Conservation (phyloP, 495 filamentous ascomycete species). For the Aspergillus mulundensis region DNA sequence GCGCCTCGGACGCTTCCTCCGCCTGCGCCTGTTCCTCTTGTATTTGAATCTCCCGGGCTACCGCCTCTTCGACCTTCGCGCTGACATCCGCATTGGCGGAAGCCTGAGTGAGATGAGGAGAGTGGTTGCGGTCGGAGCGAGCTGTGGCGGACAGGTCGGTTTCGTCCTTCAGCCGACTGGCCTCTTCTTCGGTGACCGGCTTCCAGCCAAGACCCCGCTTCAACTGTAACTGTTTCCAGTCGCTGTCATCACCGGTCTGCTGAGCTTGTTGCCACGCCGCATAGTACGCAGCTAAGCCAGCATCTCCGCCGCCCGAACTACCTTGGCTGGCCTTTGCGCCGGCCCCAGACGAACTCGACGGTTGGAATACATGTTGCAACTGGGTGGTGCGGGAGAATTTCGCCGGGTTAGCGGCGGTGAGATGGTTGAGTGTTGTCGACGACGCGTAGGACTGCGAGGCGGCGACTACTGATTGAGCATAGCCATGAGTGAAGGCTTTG, state of each 20-base stretch:
- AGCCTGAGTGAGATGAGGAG: slow-evolving; percentile 55
- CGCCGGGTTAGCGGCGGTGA: slow-evolving; percentile 44
- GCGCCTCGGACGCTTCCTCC: slow-evolving; percentile 35
- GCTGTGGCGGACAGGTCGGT: slow-evolving; percentile 17
- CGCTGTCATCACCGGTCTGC: slow-evolving; percentile 64
- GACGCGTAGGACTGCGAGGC: slow-evolving; percentile 88
- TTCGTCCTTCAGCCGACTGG: slow-evolving; percentile 41
- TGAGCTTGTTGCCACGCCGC: slow-evolving; percentile 80
- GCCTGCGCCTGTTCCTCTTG: slow-evolving; percentile 45
- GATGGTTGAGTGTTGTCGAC: slow-evolving; percentile 53
- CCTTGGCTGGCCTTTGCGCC: slow-evolving; percentile 45
- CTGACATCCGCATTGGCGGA: slow-evolving; percentile 50
- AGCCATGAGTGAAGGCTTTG: slow-evolving; percentile 95
- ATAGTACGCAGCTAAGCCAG: slow-evolving; percentile 78
- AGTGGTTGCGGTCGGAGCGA: slow-evolving; percentile 15
- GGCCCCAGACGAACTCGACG: slow-evolving; percentile 42
- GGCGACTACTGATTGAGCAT: slow-evolving; percentile 95
- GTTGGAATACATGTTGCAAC: slow-evolving; percentile 73
- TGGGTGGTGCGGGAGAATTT: slow-evolving; percentile 62
- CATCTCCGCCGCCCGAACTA: slow-evolving; percentile 42
- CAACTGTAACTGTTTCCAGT: slow-evolving; percentile 90
- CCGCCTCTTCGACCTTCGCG: slow-evolving; percentile 60
- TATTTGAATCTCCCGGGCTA: slow-evolving; percentile 58
- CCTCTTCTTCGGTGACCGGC: slow-evolving; percentile 51
- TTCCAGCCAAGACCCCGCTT: slow-evolving; percentile 84